phyloP scores from a whole-genome alignment of 352 stramenopile genomes.

The Globisporangium rhizosaccharum region DNA sequence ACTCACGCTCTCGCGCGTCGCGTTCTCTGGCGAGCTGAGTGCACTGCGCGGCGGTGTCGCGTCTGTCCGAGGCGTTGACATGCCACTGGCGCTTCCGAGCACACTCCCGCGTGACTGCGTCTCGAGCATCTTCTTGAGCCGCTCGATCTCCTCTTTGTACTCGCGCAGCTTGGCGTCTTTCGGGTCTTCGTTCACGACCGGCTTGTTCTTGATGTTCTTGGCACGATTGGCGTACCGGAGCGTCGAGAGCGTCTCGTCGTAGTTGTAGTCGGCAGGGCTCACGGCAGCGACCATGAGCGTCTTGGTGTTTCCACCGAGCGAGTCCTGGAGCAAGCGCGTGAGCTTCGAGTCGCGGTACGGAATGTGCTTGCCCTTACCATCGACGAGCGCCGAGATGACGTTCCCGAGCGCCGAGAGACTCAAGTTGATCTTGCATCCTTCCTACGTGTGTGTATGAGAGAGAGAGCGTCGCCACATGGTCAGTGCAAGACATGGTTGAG shows the following conservation, averaged over 20 bases:
- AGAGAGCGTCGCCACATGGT: neutral
- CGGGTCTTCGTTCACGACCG: conserved; percentile 93
- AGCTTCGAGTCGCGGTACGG: conserved; percentile 90
- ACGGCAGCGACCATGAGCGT: conserved; percentile 96
- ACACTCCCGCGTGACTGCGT: conserved; percentile 38
- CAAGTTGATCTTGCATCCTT: conserved; percentile 87
- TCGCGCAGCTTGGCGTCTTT: conserved; percentile 89
- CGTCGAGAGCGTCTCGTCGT: conserved; percentile 94
- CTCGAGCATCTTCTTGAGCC: conserved; percentile 75
- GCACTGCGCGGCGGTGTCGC: conserved; percentile 1
- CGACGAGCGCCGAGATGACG: conserved; percentile 82
- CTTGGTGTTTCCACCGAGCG: conserved; percentile 93
- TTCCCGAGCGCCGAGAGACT: conserved; percentile 75
- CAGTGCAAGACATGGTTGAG: neutral
- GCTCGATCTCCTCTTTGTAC: conserved; percentile 89
- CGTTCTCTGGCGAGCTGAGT: conserved; percentile 6
- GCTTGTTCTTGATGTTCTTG: conserved; percentile 97
- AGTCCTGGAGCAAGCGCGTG: conserved; percentile 85
- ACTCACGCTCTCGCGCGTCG: neutral
- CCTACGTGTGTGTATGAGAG: conserved; percentile 26
- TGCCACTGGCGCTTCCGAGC: conserved; percentile 26
- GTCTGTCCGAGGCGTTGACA: conserved; percentile 20
- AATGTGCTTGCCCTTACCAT: conserved; percentile 66
- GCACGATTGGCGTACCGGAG: conserved; percentile 95
- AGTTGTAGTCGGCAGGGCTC: conserved; percentile 93